Conservation (phyloP, 805 yeast species). For the Metschnikowia aberdeeniae region DNA sequence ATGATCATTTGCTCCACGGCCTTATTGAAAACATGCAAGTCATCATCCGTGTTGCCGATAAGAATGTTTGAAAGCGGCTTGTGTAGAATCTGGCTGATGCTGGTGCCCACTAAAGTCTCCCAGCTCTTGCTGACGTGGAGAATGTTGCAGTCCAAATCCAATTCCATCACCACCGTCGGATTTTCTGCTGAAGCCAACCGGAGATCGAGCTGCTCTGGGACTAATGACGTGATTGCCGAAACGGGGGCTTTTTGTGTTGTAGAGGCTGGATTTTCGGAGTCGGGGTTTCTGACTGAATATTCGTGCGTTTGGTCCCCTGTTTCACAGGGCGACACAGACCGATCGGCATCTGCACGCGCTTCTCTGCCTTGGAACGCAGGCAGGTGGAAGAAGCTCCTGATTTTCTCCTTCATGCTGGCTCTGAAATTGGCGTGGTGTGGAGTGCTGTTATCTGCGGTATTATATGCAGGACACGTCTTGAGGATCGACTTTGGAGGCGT, state of each 20-base stretch:
- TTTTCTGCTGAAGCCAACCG: conserved; percentile 62
- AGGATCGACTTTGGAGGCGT: no score
- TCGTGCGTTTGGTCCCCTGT: neutral
- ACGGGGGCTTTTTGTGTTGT: neutral
- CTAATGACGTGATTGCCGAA: conserved; percentile 16
- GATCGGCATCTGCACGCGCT: conserved; percentile 18
- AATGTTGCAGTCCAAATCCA: conserved; percentile 77
- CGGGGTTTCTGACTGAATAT: neutral
- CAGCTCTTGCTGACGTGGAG: conserved; percentile 71
- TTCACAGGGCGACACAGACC: conserved; percentile 35
- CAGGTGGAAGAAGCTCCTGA: conserved; percentile 17
- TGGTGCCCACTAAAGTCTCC: conserved; percentile 74
- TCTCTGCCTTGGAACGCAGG: conserved; percentile 17
- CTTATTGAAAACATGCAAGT: conserved; percentile 60
- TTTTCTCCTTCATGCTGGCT: conserved; percentile 7
- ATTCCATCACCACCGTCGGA: conserved; percentile 77
- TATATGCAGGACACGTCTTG: neutral
- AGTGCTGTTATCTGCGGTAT: neutral
- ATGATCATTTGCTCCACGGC: conserved; percentile 67
- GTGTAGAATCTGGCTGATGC: conserved; percentile 47
- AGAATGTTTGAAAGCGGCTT: conserved; percentile 61
- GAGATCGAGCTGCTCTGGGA: conserved; percentile 50
- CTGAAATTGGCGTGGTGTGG: neutral
- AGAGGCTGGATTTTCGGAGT: neutral
- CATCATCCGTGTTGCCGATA: conserved; percentile 56